Evolutionary conservation across 208 protist species (phyloP), one percentile per base, ranked within the genome.

Genomic region (Trypanosoma congolense): DNA sequence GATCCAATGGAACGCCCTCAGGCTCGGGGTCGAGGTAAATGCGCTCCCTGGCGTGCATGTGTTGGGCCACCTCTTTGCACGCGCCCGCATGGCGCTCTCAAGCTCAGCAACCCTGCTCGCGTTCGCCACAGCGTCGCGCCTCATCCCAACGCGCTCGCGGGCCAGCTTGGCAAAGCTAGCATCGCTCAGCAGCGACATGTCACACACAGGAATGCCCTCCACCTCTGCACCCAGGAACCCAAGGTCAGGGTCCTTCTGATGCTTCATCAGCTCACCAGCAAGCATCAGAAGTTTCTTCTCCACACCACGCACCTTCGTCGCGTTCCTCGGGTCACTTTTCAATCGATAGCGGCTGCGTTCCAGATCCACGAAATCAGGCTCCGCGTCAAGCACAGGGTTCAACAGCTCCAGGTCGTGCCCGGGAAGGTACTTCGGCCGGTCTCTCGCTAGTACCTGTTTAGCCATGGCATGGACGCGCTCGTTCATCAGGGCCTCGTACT

Each of bases 321-420:
- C 72, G 49, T 86, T 90, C 28, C 79, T 58, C 4, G 79, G 80
- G 52, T 87, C 65, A 43, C 77, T 77, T 66, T 82, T 84, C 33
- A 87, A 72, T 6, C 42, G 44, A 50, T 87, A 72, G 43, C 77
- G 80, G 36, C 56, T 50, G 19, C 61, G 48, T 68, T 91, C 83
- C 4, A 52, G 44, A 22, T 54, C 58, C 51, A 74, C 71, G 65
- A 77, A 87, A 22, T 62, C 64, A 0, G 48, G 35, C 57, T 88
- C 65, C 21, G 45, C 51, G 40, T 85, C 67, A 53, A 88, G 62
- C 4, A 78, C 12, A 3, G 69, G 74, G 33, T 72, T 70, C n/a
- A 83, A 52, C 44, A 45, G 68, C 28, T 67, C 61, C 14, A 83
- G 55, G 43, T 85, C 74, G 16, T 58, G 53, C 1, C 56, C 72